Conservation (phyloP, 768 basidiomycete species). For the Butyriboletus loyo region DNA sequence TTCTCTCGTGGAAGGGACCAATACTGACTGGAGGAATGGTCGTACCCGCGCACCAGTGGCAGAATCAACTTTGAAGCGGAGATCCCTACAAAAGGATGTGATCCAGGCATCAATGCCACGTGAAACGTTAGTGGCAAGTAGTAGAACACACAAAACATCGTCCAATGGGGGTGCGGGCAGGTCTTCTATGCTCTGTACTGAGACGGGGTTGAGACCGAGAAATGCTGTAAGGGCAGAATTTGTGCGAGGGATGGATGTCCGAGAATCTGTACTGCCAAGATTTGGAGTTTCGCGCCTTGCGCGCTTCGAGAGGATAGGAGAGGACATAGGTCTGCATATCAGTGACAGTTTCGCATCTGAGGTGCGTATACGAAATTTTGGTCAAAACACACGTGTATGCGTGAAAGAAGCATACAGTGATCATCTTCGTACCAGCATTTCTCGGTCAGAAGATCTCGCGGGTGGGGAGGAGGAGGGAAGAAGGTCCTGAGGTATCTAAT, state of each 20-base stretch:
- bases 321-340: slow-evolving; percentile 36
- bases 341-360: slow-evolving; percentile 27
- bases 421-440: slow-evolving; percentile 36
- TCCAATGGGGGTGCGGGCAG: slow-evolving; percentile 29
- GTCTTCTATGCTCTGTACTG: slow-evolving; percentile 33
- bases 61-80: slow-evolving; percentile 30
- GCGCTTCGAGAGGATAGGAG: slow-evolving; percentile 43
- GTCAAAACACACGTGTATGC: slow-evolving; percentile 18
- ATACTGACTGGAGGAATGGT: slow-evolving; percentile 28
- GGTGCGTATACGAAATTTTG: not conserved
- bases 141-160: slow-evolving; percentile 39
- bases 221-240: slow-evolving; percentile 19
- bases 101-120: not conserved
- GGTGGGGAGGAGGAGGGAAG: slow-evolving; percentile 9
- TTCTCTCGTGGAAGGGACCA: slow-evolving; percentile 14
- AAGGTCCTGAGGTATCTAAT: slow-evolving; percentile 18
- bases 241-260: slow-evolving; percentile 26
- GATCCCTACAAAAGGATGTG: slow-evolving; percentile 25
- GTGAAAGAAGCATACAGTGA: slow-evolving; percentile 29
- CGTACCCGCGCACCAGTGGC: slow-evolving; percentile 23
- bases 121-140: not conserved
- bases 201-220: slow-evolving; percentile 24
- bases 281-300: slow-evolving; percentile 48
- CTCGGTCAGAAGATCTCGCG: slow-evolving; percentile 35
- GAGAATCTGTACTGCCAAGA: slow-evolving; percentile 31